Base-by-base conservation (phyloP, 139 green algal species). In the Edaphochlamys debaryana region DNA sequence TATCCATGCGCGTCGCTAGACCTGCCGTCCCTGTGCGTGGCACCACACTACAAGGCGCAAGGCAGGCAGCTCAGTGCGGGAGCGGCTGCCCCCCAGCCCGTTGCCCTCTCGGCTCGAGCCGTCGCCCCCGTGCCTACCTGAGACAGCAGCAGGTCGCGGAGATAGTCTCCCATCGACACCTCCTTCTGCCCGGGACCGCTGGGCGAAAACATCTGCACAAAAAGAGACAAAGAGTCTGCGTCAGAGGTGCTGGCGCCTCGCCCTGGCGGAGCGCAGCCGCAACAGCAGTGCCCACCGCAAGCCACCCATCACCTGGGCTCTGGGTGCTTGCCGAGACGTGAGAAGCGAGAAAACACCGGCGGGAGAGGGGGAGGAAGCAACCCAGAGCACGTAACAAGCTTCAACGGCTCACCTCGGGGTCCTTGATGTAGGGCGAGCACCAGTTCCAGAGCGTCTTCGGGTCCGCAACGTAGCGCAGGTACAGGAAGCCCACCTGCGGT, bases 401-500 rank as follows among this genome's bases (percentile, higher is more conserved):
- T n/a, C n/a, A n/a, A n/a, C n/a, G n/a, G n/a, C 90, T 20, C 76
- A 98, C 96, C 94, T 99, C 92, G 0, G 70, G 34, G 84, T 99
- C 96, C 25, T 90, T 71, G 22, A 98, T 68, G 87, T 98, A 98
- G 0, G 80, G 87, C 58, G 92, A 79, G n/a, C 92, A 89, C 96
- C 95, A 99, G 13, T 81, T 32, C 96, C 96, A 98, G n/a, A 98
- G 79, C 23, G 86, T 88, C 71, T 95, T 95, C 13, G 96, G 95
- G 62, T 98, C 91, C 22, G 83, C 90, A 29, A 97, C 92, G 84
- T 99, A 99, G 34, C 96, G 92, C 69, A 99, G 87, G 83, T 98
- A 98, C 69, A 99, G 88, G 71, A 99, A 97, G 23, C 96, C 96
- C 4, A 98, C 67, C 96, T 99, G 89, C 73, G 89, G 8, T 38